Conservation (phyloP, 257 asterid genomes). For the Ehretia macrophylla region DNA sequence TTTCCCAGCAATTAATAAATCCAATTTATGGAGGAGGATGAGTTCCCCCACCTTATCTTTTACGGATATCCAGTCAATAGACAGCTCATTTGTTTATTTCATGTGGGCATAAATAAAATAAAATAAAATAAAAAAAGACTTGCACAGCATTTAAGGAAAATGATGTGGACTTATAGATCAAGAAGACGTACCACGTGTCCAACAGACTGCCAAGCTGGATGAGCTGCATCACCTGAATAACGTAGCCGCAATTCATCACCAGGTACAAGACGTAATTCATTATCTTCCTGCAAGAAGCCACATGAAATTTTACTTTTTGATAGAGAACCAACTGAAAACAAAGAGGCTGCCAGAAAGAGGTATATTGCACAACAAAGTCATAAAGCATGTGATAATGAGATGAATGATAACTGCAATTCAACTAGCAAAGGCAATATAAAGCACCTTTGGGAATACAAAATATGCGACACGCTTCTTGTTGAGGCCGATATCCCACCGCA, state of each 20-base stretch:
- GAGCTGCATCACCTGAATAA: conserved; percentile 94
- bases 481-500: conserved; percentile 98
- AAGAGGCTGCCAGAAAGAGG: neutral
- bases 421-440: neutral
- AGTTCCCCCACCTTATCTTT: no score
- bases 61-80: neutral
- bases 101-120: no score
- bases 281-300: conserved; percentile 74
- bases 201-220: conserved; percentile 94
- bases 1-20: neutral
- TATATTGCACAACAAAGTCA: neutral
- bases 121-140: no score
- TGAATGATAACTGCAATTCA: neutral
- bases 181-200: conserved; percentile 87
- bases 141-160: neutral
- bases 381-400: neutral
- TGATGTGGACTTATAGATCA: conserved; percentile 4
- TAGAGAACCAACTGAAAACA: neutral
- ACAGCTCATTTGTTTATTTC: neutral
- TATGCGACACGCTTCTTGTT: conserved; percentile 95
- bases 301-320: conserved; percentile 12
- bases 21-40: no score
- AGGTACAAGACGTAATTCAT: conserved; percentile 98
- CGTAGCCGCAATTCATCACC: conserved; percentile 96
- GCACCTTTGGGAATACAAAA: conserved; percentile 94